Evolutionary conservation across 495 filamentous ascomycete species (phyloP), one percentile per base, ranked within the genome.

Genomic region (Collariella sp.): DNA sequence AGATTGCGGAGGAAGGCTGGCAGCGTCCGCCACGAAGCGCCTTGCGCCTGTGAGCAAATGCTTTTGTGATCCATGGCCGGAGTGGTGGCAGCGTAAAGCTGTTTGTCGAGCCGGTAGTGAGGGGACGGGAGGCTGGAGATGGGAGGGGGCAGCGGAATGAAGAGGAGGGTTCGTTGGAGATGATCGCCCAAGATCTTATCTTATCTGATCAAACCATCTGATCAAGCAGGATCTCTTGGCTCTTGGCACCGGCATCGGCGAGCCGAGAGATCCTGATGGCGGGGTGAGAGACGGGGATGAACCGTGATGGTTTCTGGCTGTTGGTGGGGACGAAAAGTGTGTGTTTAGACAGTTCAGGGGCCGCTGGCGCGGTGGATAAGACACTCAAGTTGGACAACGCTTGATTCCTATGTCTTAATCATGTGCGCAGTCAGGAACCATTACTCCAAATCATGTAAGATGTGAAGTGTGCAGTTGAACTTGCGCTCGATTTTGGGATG

Each of bases 171-270:
- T 19, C 12, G 10, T 7, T 40, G 1, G 24, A 22, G 35, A 16
- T 24, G 20, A 49, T 39, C 20, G 26, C 19, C n/a, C 20, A 50
- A 26, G 49, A 52, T 52, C 49, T 52, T 38, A 38, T 38, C 35
- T 38, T 34, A 52, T 52, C 49, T 20, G 49, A 52, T 52, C 39
- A 18, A 34, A 38, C 19, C 10, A 9, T 13, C 18, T 6, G 5
- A 18, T 23, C 5, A n/a, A 23, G 4, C 20, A 19, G 40, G 40
- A 20, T 24, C 26, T 16, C 16, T n/a, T n/a, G n/a, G 0, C 7
- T 46, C 43, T 46, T 46, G 43, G 43, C 26, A 24, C 23, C 16
- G 20, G 39, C 20, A 46, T 26, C n/a, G 16, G 45, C 16, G 36
- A 39, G 11, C 36, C 15, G 15, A 16, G 35, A 38, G n/a, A 34